Base-by-base conservation (phyloP, 2,329 filamentous ascomycete species). In the Trichoderma semiorbis region DNA sequence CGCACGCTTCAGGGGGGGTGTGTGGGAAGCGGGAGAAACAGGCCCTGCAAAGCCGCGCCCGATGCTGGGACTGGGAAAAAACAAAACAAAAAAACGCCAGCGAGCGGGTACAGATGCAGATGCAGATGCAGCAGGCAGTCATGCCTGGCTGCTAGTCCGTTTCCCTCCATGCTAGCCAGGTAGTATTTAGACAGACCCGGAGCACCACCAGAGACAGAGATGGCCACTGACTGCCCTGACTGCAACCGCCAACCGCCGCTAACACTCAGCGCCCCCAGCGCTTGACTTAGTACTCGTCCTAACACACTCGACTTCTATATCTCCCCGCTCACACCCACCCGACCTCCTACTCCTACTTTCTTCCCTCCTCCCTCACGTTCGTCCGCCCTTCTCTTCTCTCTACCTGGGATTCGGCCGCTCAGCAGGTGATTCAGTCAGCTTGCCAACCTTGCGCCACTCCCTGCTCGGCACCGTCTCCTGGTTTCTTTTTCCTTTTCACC, bases 321-420 rank as follows among this genome's bases (percentile, higher is more conserved):
- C 85, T 84, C 84, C 82, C 84, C 84, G 83, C 83, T 84, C 84
- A 84, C 83, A 81, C 81, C 79, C 79, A 77, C 76, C 81, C 79
- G 79, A 77, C 76, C 75, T 75, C 78, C 72, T 78, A 78, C 80
- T 39, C 36, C 36, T 39, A 39, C 36, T 39, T 4, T 82, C 79
- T 82, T 81, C 73, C 71, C 75, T 73, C 74, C 80, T 80, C 86
- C 84, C 81, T 85, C 84, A 88, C 86, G 86, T 81, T 86, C 86
- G 85, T 89, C 86, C 84, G 82, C 82, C 84, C 79, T 86, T 87
- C 84, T 85, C 85, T 87, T 87, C 84, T 86, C 85, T 70, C 58
- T 30, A 55, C 75, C 76, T 84, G 81, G 85, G 84, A 85, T 84
- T 82, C 84, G 85, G 86, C 83, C 85, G 84, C 84, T 86, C 77